Evolutionary conservation across 495 filamentous ascomycete genomes (phyloP).

Genomic region (Copromyces sp.): DNA sequence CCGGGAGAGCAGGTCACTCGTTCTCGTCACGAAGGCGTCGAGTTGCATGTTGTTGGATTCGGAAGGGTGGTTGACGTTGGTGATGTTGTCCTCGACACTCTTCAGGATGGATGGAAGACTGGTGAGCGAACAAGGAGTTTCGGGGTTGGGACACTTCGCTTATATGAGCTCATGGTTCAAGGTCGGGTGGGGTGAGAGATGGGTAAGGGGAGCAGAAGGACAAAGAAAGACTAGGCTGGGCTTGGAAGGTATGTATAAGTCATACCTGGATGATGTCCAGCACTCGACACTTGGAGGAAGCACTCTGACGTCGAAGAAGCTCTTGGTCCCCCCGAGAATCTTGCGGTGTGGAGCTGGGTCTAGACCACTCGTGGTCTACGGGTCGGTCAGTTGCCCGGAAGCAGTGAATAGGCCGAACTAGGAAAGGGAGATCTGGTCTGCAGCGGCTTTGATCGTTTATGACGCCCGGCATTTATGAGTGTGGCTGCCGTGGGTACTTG

Average conservation of each 20-base stretch:
- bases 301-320: conserved; percentile 53
- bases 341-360: background rate
- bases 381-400: conserved; percentile 4
- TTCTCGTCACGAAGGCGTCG: conserved; percentile 13
- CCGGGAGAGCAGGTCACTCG: conserved; percentile 18
- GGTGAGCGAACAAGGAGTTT: background rate
- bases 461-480: background rate
- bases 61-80: background rate
- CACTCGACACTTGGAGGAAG: conserved; percentile 64
- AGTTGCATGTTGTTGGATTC: conserved; percentile 13
- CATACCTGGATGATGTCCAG: conserved; percentile 43
- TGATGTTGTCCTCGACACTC: background rate
- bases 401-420: conserved; percentile 13
- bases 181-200: background rate
- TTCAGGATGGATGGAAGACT: background rate
- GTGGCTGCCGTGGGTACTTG: background rate
- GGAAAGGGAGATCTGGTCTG: conserved; percentile 4
- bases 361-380: background rate
- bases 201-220: background rate
- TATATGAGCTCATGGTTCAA: background rate
- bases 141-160: background rate
- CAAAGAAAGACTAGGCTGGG: background rate
- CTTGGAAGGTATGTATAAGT: background rate
- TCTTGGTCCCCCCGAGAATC: conserved; percentile 43
- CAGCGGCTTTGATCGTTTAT: background rate